phyloP scores from a whole-genome alignment of 2,329 filamentous ascomycete genomes.

The Dactylellina drechsleri region DNA sequence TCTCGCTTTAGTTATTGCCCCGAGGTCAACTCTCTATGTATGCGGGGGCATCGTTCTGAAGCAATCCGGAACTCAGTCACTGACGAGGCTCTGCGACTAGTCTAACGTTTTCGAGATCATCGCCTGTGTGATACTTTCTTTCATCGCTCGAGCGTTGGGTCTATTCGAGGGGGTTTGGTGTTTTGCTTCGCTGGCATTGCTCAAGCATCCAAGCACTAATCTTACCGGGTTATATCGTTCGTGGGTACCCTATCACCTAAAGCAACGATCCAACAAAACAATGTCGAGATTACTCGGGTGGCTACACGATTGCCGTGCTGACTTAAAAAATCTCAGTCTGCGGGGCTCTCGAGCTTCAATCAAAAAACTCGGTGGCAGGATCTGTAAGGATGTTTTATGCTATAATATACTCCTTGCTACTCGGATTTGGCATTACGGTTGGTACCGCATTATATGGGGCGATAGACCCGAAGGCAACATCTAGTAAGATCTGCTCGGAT shows the following conservation, averaged over 20 bases:
- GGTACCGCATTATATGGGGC: slow-evolving; percentile 73
- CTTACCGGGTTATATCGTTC: slow-evolving; percentile 74
- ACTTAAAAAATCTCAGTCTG: slow-evolving; percentile 61
- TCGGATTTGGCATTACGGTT: slow-evolving; percentile 77
- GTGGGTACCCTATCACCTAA: slow-evolving; percentile 46
- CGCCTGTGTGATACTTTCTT: slow-evolving; percentile 73
- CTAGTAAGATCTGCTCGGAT: slow-evolving; percentile 64
- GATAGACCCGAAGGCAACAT: slow-evolving; percentile 68
- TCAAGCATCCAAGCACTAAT: slow-evolving; percentile 79
- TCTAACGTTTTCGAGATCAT: slow-evolving; percentile 74
- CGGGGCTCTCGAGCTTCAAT: slow-evolving; percentile 74
- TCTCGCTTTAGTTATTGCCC: slow-evolving; percentile 78
- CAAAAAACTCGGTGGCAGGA: slow-evolving; percentile 73
- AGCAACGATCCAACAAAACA: not conserved
- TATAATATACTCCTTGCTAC: slow-evolving; percentile 77
- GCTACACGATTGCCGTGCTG: not conserved
- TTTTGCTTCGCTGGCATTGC: slow-evolving; percentile 79
- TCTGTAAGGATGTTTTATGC: slow-evolving; percentile 79
- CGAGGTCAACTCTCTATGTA: slow-evolving; percentile 76
- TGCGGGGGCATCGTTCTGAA: slow-evolving; percentile 65
- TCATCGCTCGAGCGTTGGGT: slow-evolving; percentile 76
- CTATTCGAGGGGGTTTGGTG: slow-evolving; percentile 68
- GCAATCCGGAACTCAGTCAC: not conserved
- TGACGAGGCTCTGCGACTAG: slow-evolving; percentile 57
- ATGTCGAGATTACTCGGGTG: not conserved